Percentiles rank a stretch among this genome's conserved stretches.
These are phyloP conservation scores for Dothistroma septosporum DNA, from an alignment of 2,329 filamentous ascomycete species.

Conservation along the genomic window DNA sequence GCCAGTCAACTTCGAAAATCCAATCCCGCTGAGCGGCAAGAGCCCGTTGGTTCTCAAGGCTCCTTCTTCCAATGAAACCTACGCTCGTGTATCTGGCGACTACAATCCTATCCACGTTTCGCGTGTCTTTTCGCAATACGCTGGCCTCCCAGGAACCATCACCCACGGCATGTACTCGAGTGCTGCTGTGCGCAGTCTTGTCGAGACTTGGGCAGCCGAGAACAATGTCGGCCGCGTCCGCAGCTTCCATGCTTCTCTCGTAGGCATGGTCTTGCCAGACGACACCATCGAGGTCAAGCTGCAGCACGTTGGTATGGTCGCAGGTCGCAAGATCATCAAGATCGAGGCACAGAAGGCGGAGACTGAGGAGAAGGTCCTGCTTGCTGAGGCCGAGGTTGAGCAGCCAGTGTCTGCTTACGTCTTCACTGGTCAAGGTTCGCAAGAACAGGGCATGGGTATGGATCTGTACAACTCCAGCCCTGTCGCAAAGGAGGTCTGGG, in stretches of 20 bases:
- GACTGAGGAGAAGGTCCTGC: constrained; percentile 90
- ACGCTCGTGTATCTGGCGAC: constrained; percentile 94
- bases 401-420: constrained; percentile 96
- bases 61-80: constrained; percentile 94
- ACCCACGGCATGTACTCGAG: constrained; percentile 99
- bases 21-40: constrained; percentile 92
- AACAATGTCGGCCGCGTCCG: constrained; percentile 96
- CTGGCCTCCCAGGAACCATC: constrained; percentile 92
- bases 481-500: constrained; percentile 96
- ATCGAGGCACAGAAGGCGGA: constrained; percentile 94
- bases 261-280: constrained; percentile 98
- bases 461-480: constrained; percentile 90
- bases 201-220: constrained; percentile 98
- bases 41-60: constrained; percentile 82
- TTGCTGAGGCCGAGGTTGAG: constrained; percentile 95
- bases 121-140: constrained; percentile 91
- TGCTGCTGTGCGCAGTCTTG: constrained; percentile 87
- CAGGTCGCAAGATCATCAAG: constrained; percentile 98
- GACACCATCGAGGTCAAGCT: constrained; percentile 93
- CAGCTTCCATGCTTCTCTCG: constrained; percentile 92
- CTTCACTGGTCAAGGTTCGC: constrained; percentile 96
- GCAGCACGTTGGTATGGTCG: constrained; percentile 95
- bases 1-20: constrained; percentile 93
- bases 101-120: constrained; percentile 99
- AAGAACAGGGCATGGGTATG: constrained; percentile 99